These are phyloP conservation scores for Penicillium expansum DNA, from an alignment of 2,329 filamentous ascomycete genomes.

Conservation along the genomic window DNA sequence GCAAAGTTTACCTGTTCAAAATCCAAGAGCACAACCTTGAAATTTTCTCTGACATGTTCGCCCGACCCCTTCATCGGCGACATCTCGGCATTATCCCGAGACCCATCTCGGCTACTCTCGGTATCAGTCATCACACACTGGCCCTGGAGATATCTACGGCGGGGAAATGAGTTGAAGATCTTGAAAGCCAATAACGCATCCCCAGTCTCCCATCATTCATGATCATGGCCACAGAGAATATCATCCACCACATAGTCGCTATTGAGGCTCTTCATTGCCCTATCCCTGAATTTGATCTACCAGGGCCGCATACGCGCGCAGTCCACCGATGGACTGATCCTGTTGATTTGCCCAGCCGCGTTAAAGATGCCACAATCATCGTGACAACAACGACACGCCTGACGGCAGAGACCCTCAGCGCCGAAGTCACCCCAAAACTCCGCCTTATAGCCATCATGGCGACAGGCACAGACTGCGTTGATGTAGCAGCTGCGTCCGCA, in stretches of 20 bases:
- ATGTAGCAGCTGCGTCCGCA: constrained; percentile 42
- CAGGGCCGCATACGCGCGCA: constrained; percentile 39
- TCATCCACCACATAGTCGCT: constrained; percentile 45
- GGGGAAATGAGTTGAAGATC: background rate
- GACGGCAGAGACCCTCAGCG: constrained; percentile 35
- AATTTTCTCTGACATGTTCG: background rate
- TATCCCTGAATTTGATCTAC: constrained; percentile 41
- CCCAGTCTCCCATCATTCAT: background rate
- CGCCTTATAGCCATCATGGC: constrained; percentile 47
- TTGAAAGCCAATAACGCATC: background rate
- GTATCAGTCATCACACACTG: constrained; percentile 1
- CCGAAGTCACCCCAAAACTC: constrained; percentile 44
- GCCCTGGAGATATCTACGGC: background rate
- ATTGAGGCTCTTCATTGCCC: constrained; percentile 48
- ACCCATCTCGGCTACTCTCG: constrained; percentile 4
- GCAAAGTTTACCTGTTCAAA: no score
- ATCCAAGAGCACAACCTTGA: background rate
- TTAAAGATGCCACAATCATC: constrained; percentile 49
- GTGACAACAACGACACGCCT: constrained; percentile 40
- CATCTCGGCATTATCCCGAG: background rate
- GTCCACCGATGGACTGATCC: constrained; percentile 36
- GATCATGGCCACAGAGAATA: constrained; percentile 22
- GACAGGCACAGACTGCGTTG: constrained; percentile 49
- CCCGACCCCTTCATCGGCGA: background rate
- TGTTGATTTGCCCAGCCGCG: constrained; percentile 33